phyloP scores from a whole-genome alignment of 257 asterid species.

The Agastache rugosa region DNA sequence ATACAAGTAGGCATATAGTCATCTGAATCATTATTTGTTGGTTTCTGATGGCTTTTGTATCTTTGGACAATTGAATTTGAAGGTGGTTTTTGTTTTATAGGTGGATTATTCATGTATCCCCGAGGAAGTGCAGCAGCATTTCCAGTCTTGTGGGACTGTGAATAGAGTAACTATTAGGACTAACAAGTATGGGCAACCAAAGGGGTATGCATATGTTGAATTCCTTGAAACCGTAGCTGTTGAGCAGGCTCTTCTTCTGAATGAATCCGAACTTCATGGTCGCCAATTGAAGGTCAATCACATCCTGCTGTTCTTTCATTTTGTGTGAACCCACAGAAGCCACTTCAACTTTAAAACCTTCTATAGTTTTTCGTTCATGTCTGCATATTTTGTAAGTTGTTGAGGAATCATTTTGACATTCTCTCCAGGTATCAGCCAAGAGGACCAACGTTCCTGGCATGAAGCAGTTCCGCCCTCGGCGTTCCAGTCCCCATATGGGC shows the following conservation, averaged over 20 bases:
- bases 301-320: not conserved
- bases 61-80: constrained; percentile 8
- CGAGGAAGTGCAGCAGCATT: constrained; percentile 89
- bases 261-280: constrained; percentile 85
- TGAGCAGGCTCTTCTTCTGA: constrained; percentile 73
- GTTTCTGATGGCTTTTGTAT: constrained; percentile 1
- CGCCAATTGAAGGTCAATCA: constrained; percentile 72
- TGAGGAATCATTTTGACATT: not conserved
- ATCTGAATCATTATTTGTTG: not conserved
- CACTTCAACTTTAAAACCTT: not conserved
- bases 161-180: constrained; percentile 81
- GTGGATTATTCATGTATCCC: constrained; percentile 87
- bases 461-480: constrained; percentile 71
- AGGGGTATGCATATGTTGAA: constrained; percentile 84
- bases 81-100: constrained; percentile 34
- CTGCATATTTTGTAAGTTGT: constrained; percentile 3
- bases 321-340: not conserved
- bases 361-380: not conserved
- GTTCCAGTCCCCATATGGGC: constrained; percentile 58
- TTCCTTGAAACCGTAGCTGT: constrained; percentile 80
- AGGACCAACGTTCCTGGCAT: constrained; percentile 83
- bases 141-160: constrained; percentile 82
- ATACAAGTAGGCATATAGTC: not conserved
- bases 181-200: constrained; percentile 79
- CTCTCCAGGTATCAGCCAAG: constrained; percentile 69